Evolutionary conservation across 306 rosid species (phyloP), one percentile per base, ranked within the genome.

Genomic region (Casuarina cunninghamiana): DNA sequence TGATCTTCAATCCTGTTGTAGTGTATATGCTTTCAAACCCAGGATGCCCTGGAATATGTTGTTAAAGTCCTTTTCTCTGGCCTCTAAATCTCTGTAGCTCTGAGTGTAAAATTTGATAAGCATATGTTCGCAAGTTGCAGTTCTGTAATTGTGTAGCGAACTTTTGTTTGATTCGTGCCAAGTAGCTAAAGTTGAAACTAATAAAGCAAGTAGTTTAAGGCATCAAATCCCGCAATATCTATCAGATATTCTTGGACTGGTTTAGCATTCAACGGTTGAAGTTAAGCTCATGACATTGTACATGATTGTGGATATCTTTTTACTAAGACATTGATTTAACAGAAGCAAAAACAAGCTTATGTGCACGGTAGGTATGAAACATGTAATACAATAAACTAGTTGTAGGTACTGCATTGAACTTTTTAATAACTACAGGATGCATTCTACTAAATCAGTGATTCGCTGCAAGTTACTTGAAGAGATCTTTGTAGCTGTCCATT

Each of bases 101-200:
- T 76, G 77, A 84, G 84, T 85, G 84, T 83, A 83, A 86, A 79
- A 17, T 41, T 75, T 77, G 77, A 87, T 84, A 75, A 82, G 76
- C 83, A 69, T 77, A 78, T 71, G 58, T 89, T 82, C 83, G 79
- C 87, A 79, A 58, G 81, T 75, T 87, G 83, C 86, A 82, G 72
- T 83, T 82, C 77, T 79, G 84, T 89, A 51, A 75, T 72, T 87
- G 90, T 88, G 85, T 85, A 89, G 84, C 88, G 82, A 78, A 83
- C 57, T 63, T 42, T 76, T 73, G 72, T 74, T 84, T 57, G 74
- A 69, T 79, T 82, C 79, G 53, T 45, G 48, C 70, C 45, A 3
- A 49, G 67, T 70, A 63, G 54, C 41, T 74, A 42, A 79, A 62
- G 75, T 71, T 53, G 53, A 45, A 63, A 48, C 51, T 58, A 38